These are phyloP conservation scores for Solanum appendiculatum DNA, from an alignment of 257 asterid species.

Conservation along the genomic window DNA sequence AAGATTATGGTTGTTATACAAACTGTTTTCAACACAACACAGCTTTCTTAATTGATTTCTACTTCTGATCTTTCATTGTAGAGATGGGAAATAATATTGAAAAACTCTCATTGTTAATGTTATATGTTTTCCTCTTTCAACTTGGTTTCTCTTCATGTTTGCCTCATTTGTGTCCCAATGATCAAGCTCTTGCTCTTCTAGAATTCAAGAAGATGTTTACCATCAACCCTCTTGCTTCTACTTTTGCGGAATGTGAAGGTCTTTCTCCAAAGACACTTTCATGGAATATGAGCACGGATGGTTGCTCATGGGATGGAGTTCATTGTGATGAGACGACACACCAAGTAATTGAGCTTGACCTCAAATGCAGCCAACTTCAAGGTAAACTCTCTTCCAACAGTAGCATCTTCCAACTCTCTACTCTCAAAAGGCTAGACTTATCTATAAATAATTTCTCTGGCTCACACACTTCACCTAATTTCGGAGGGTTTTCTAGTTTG, in stretches of 20 bases:
- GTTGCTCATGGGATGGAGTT: constrained; percentile 16
- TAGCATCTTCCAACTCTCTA: constrained; percentile 6
- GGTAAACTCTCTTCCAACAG: constrained; percentile 4
- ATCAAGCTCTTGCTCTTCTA: not conserved
- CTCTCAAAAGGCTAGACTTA: constrained; percentile 6
- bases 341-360: constrained; percentile 5
- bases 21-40: not conserved
- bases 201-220: not conserved
- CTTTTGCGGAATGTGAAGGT: not conserved
- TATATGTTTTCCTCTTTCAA: not conserved
- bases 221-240: not conserved
- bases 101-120: not conserved
- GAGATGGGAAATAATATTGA: not conserved
- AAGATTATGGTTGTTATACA: not conserved
- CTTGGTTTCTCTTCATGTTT: not conserved
- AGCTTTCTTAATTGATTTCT: not conserved
- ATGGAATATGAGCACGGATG: not conserved
- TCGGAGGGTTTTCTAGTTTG: not conserved
- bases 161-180: not conserved
- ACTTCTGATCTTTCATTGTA: not conserved
- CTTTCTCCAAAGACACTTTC: not conserved
- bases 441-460: constrained; percentile 8
- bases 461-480: constrained; percentile 5
- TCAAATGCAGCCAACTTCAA: constrained; percentile 5
- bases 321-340: constrained; percentile 4